Percentiles rank a stretch among this genome's conserved stretches.
phyloP scores from a whole-genome alignment of 352 stramenopile species.

The Proteromonas lacertae region DNA sequence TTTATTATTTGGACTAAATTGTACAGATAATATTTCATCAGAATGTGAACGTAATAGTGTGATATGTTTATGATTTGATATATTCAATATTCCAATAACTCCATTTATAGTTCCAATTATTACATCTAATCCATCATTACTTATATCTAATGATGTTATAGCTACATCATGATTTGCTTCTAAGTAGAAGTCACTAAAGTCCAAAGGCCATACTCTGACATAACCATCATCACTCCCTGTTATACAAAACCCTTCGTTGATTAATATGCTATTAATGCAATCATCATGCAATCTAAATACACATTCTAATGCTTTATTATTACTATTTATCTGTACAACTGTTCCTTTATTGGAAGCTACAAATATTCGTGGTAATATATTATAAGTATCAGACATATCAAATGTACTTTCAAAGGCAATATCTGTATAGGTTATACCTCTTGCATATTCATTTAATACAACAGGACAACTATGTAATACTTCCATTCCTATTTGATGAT shows the following conservation, averaged over 20 bases:
- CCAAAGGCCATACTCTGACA: conserved; percentile 36
- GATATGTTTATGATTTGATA: not conserved
- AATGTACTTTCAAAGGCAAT: conserved; percentile 21
- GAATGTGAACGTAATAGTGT: too few relatives aligned
- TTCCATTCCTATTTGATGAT: conserved; percentile 13
- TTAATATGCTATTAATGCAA: conserved; percentile 23
- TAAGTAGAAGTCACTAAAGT: conserved; percentile 44
- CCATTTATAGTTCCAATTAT: not conserved
- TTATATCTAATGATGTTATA: not conserved
- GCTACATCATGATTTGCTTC: conserved; percentile 29
- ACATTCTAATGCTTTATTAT: conserved; percentile 21
- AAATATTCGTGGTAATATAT: conserved; percentile 3
- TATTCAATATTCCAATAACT: not conserved
- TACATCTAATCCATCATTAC: not conserved
- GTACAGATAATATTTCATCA: too few relatives aligned
- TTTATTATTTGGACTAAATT: too few relatives aligned
- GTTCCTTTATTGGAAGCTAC: conserved; percentile 3
- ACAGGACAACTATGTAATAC: conserved; percentile 26
- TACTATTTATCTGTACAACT: conserved; percentile 20
- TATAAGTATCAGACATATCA: not conserved
- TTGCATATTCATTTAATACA: conserved; percentile 37
- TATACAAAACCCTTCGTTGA: conserved; percentile 43
- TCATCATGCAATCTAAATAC: conserved; percentile 36
- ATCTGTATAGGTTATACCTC: conserved; percentile 27
- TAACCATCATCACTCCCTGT: conserved; percentile 31